A percentile compares a stretch with the other conserved stretches of the same genome.
phyloP scores from a whole-genome alignment of 23 red algal species.

The Cyanidium caldarium region DNA sequence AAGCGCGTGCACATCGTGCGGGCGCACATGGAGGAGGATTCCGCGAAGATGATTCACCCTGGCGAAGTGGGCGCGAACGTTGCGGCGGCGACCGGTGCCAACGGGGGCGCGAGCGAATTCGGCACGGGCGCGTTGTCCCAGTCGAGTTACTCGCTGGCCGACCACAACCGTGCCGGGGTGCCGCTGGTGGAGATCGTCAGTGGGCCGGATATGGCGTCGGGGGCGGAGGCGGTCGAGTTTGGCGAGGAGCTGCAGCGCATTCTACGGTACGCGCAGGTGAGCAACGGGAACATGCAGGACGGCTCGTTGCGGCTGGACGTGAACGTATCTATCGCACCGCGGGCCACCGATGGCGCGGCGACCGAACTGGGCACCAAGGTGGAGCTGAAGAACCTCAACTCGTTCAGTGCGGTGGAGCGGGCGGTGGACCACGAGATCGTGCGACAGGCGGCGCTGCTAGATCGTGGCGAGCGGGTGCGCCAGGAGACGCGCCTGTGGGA shows the following conservation, averaged over 20 bases:
- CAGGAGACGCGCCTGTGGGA: constrained; percentile 88
- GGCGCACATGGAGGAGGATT: constrained; percentile 94
- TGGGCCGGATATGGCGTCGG: constrained; percentile 58
- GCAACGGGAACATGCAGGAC: constrained; percentile 93
- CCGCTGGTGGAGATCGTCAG: constrained; percentile 76
- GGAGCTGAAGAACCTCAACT: constrained; percentile 94
- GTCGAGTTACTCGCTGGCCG: constrained; percentile 61
- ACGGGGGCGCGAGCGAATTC: background rate
- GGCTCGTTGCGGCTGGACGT: constrained; percentile 83
- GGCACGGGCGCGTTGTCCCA: constrained; percentile 38
- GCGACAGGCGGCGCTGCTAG: constrained; percentile 51
- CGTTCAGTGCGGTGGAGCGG: constrained; percentile 53
- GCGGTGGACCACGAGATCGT: constrained; percentile 83
- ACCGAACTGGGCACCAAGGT: constrained; percentile 60
- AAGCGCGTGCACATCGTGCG: constrained; percentile 47
- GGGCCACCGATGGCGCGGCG: background rate
- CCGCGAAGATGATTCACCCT: constrained; percentile 63
- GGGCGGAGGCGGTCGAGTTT: constrained; percentile 68
- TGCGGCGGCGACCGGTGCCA: background rate
- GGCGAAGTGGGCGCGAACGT: too few species aligned
- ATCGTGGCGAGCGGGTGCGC: constrained; percentile 9
- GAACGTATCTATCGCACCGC: constrained; percentile 64
- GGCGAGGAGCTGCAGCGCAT: constrained; percentile 77
- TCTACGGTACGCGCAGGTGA: constrained; percentile 49
- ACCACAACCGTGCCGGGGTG: constrained; percentile 75